Conservation (phyloP, 345 rosid genomes). For the Brassica napus region DNA sequence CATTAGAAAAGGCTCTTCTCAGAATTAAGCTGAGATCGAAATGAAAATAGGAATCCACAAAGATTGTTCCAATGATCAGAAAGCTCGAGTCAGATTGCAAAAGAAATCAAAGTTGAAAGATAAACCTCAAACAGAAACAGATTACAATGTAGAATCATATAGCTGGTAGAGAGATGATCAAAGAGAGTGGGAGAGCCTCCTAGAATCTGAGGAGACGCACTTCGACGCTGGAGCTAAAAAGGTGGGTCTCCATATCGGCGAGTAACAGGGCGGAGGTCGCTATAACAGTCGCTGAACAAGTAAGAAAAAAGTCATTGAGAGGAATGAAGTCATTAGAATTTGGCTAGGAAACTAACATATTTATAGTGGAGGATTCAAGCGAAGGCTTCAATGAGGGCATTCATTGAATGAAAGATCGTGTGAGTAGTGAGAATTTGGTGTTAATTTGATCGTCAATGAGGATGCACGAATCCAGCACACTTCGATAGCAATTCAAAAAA, state of each 20-base stretch:
- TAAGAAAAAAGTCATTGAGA: background rate
- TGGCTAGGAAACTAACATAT: background rate
- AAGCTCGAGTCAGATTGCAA: background rate
- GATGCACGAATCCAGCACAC: too few relatives aligned
- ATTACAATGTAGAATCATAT: background rate
- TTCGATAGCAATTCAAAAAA: too few relatives aligned
- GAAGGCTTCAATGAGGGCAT: background rate
- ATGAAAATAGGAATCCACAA: background rate
- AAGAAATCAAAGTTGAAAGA: background rate
- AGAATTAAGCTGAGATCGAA: background rate
- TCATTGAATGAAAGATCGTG: background rate
- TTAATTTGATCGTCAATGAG: too few relatives aligned
- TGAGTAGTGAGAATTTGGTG: background rate
- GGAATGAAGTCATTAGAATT: background rate
- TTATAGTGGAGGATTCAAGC: background rate
- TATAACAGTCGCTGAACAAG: too few relatives aligned
- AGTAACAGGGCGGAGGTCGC: too few relatives aligned
- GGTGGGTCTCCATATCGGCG: background rate
- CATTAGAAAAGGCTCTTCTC: background rate
- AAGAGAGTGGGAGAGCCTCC: background rate
- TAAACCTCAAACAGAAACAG: background rate
- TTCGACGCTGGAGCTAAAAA: background rate
- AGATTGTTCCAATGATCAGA: background rate
- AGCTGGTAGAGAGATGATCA: background rate
- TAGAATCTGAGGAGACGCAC: background rate